A percentile compares a stretch with the other conserved stretches of the same genome.
Conservation (phyloP, 2,329 filamentous ascomycete species). For the Lecanosticta acicola region DNA sequence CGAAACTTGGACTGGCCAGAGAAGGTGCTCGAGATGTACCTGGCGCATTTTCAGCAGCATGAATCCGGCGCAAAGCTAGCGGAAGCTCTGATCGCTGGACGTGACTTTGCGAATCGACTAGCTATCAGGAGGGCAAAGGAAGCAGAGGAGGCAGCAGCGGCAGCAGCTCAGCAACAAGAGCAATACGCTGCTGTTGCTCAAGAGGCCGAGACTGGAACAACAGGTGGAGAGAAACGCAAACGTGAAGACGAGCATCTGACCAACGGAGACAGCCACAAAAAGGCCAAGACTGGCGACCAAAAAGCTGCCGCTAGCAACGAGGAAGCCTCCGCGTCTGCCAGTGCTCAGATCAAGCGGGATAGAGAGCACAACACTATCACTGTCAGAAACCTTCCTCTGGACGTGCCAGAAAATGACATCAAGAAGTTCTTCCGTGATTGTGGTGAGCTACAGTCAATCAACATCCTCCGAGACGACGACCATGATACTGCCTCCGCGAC, state of each 20-base stretch:
- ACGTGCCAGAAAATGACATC: slow-evolving; percentile 65
- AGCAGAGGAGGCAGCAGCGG: slow-evolving; percentile 58
- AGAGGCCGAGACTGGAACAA: slow-evolving; percentile 14
- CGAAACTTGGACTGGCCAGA: slow-evolving; percentile 70
- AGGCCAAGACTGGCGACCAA: slow-evolving; percentile 50
- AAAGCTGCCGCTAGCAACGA: slow-evolving; percentile 19
- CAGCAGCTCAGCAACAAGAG: slow-evolving; percentile 34
- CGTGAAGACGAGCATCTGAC: slow-evolving; percentile 54
- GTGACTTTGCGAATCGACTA: slow-evolving; percentile 61
- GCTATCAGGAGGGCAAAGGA: slow-evolving; percentile 61
- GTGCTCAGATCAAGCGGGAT: slow-evolving; percentile 61
- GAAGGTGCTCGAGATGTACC: slow-evolving; percentile 65
- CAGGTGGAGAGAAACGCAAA: slow-evolving; percentile 61
- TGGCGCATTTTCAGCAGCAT: slow-evolving; percentile 82
- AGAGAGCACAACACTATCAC: slow-evolving; percentile 85
- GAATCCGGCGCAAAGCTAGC: slow-evolving; percentile 73
- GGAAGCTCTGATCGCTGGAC: slow-evolving; percentile 65
- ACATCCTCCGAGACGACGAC: slow-evolving; percentile 58
- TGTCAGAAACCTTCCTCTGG: slow-evolving; percentile 67
- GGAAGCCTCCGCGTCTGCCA: slow-evolving; percentile 34
- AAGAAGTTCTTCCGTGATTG: slow-evolving; percentile 90
- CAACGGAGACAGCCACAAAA: slow-evolving; percentile 56
- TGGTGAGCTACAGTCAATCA: slow-evolving; percentile 74
- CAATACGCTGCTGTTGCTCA: slow-evolving; percentile 30
- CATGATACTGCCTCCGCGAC: slow-evolving; percentile 62